Evolutionary conservation across 164 flowering plant genomes (phyloP).

Genomic region (Chimonanthus salicifolius): DNA sequence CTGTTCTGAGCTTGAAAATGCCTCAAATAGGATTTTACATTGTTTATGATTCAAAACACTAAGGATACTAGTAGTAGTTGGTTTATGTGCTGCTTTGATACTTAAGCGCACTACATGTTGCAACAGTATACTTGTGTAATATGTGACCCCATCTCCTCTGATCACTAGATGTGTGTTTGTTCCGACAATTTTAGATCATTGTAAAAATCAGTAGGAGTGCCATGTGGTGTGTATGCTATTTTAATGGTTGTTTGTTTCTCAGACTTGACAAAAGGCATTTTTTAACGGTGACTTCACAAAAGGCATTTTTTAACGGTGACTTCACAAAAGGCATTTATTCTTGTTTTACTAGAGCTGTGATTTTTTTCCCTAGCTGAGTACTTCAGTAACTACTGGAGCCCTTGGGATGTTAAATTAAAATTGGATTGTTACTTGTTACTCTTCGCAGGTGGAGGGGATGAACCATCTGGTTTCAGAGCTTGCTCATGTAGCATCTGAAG

Average conservation of each 20-base stretch:
- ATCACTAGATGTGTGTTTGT: background rate
- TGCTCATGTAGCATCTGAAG: conserved; percentile 54
- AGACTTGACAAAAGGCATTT: no score
- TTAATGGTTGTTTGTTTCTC: no score
- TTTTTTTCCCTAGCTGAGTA: background rate
- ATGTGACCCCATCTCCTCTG: no score
- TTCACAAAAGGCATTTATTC: no score
- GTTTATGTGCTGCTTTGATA: background rate
- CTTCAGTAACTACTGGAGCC: no score
- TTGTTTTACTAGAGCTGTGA: background rate
- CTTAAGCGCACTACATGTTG: no score
- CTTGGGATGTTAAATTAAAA: background rate
- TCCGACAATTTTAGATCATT: background rate
- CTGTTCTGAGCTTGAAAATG: background rate
- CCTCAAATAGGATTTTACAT: background rate
- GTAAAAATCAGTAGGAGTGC: background rate
- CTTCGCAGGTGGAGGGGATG: conserved; percentile 53
- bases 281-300: no score
- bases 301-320: no score
- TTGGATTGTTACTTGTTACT: background rate
- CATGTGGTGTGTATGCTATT: background rate
- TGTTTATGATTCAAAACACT: no score
- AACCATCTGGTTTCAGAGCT: conserved; percentile 62
- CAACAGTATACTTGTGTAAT: no score
- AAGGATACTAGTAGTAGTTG: background rate